Conservation (phyloP, 2,329 filamentous ascomycete species). For the Pseudopithomyces maydicus region DNA sequence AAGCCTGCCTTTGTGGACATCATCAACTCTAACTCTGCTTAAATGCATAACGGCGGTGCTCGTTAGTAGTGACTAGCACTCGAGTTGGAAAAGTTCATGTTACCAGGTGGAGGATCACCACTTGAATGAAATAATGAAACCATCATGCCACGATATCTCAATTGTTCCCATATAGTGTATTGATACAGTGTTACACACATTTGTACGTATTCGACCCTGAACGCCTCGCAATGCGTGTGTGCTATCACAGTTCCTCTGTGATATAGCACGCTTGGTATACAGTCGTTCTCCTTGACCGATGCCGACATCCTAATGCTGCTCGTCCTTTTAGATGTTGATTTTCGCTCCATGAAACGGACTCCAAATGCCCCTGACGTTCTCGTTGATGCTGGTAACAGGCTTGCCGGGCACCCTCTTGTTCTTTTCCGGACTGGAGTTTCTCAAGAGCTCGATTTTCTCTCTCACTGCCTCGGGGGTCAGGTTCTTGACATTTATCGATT, state of each 20-base stretch:
- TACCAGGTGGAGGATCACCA: background rate
- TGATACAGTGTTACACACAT: constrained; percentile 27
- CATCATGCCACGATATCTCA: background rate
- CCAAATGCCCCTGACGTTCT: constrained; percentile 70
- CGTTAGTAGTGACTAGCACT: constrained; percentile 39
- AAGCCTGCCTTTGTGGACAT: constrained; percentile 89
- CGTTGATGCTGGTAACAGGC: constrained; percentile 65
- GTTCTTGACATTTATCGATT: constrained; percentile 88
- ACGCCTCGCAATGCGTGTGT: constrained; percentile 21
- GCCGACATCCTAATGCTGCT: too few species aligned
- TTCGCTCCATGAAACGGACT: constrained; percentile 65
- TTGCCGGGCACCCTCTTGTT: constrained; percentile 60
- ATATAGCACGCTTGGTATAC: background rate
- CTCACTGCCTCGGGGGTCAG: constrained; percentile 79
- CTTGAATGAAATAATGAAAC: background rate
- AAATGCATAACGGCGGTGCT: constrained; percentile 41
- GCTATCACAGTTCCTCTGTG: background rate
- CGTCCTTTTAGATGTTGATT: constrained; percentile 29
- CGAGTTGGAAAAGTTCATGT: background rate
- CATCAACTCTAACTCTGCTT: constrained; percentile 63
- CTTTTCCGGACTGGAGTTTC: constrained; percentile 78
- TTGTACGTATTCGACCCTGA: constrained; percentile 24
- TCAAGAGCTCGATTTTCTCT: constrained; percentile 75
- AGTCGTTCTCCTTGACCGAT: background rate
- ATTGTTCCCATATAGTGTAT: background rate